These are phyloP conservation scores for Perilla frutescens DNA, from an alignment of 257 asterid genomes.

Conservation along the genomic window DNA sequence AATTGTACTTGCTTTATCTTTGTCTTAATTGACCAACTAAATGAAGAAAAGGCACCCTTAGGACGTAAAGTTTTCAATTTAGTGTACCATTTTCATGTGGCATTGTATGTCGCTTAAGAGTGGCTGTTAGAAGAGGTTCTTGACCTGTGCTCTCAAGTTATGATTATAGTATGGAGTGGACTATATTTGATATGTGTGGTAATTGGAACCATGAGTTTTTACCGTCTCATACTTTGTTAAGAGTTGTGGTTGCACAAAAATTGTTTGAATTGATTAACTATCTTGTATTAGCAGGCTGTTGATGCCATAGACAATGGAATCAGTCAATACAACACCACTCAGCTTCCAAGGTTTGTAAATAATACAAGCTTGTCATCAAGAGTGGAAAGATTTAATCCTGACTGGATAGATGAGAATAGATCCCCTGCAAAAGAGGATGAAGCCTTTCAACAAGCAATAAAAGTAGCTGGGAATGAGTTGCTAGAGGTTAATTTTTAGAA, in stretches of 20 bases:
- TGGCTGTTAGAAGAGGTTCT: background rate
- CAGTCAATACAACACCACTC: constrained; percentile 32
- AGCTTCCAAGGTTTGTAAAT: constrained; percentile 34
- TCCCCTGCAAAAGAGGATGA: constrained; percentile 30
- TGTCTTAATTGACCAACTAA: background rate
- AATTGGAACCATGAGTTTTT: background rate
- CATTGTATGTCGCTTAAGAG: background rate
- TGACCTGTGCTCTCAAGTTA: background rate
- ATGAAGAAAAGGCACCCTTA: background rate
- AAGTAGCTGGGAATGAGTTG: constrained; percentile 33
- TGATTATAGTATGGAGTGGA: background rate
- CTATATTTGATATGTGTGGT: background rate
- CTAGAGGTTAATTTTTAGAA: constrained; percentile 28
- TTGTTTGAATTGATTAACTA: background rate
- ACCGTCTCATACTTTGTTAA: background rate
- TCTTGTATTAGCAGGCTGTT: constrained; percentile 26
- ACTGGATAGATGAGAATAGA: constrained; percentile 28
- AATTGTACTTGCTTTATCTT: background rate
- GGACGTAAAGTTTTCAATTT: background rate
- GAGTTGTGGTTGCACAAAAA: background rate
- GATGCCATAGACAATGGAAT: constrained; percentile 37
- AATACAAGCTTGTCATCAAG: constrained; percentile 36
- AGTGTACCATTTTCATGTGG: background rate
- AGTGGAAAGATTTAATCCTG: constrained; percentile 35
- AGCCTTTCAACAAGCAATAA: constrained; percentile 35